Evolutionary conservation across 2,329 filamentous ascomycete species (phyloP).

Genomic region (Emydomyces testavorans): DNA sequence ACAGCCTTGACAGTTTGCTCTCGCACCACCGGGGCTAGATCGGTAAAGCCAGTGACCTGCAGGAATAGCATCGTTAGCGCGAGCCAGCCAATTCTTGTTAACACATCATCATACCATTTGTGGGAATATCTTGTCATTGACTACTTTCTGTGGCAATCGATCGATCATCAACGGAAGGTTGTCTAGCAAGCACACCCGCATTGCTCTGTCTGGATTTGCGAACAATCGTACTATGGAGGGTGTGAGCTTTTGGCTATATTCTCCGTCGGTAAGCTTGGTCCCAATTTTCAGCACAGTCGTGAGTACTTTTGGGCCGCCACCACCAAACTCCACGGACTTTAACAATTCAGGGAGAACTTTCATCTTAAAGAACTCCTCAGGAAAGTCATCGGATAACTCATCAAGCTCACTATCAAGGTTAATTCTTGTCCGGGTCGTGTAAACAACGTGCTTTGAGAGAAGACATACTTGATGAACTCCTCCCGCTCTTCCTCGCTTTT

Average conservation of each 20-base stretch:
- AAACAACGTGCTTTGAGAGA: not conserved
- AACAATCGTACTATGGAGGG: conserved; percentile 83
- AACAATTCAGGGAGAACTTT: conserved; percentile 89
- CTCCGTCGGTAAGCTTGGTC: conserved; percentile 72
- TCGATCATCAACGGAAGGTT: conserved; percentile 87
- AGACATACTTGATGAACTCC: conserved; percentile 58
- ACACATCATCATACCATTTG: conserved; percentile 53
- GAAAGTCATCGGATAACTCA: conserved; percentile 80
- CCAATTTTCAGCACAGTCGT: conserved; percentile 82
- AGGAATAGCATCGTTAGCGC: conserved; percentile 3
- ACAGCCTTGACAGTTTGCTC: conserved; percentile 96
- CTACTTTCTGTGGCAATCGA: conserved; percentile 69
- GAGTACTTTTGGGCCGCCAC: conserved; percentile 85
- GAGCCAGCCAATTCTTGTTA: not conserved
- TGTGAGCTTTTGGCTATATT: conserved; percentile 73
- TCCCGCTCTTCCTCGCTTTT: conserved; percentile 78
- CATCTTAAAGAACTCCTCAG: conserved; percentile 95
- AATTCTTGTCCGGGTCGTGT: conserved; percentile 17
- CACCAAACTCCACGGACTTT: conserved; percentile 98
- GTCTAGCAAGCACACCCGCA: conserved; percentile 82
- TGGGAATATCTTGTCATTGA: conserved; percentile 95
- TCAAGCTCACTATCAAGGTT: conserved; percentile 54
- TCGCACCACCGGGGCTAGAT: conserved; percentile 77
- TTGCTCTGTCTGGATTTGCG: conserved; percentile 77
- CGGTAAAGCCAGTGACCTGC: conserved; percentile 85